Conservation (phyloP, 2,329 filamentous ascomycete species). For the Lachnellula cervina region DNA sequence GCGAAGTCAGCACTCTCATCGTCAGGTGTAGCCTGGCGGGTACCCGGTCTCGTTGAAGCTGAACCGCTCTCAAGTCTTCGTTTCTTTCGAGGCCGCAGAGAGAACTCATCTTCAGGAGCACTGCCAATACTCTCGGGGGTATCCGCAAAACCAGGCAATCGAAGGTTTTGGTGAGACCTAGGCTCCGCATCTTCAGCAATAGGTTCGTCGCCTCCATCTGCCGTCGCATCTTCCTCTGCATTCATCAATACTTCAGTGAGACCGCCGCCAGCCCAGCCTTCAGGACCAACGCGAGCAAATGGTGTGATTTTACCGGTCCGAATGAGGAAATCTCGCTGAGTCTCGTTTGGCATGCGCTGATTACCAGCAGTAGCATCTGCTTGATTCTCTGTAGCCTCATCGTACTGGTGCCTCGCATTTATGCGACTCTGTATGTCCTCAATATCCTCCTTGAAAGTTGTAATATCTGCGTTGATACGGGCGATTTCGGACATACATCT, state of each 20-base stretch:
- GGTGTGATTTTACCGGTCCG: slow-evolving; percentile 97
- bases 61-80: slow-evolving; percentile 37
- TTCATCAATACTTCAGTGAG: slow-evolving; percentile 75
- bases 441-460: slow-evolving; percentile 64
- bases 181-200: slow-evolving; percentile 41
- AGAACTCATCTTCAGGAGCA: slow-evolving; percentile 48
- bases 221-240: slow-evolving; percentile 64
- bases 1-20: slow-evolving; percentile 34
- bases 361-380: slow-evolving; percentile 45
- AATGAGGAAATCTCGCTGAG: slow-evolving; percentile 82
- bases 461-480: slow-evolving; percentile 24
- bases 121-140: slow-evolving; percentile 35
- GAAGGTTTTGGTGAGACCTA: slow-evolving; percentile 66
- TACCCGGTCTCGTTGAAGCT: slow-evolving; percentile 17
- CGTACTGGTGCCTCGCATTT: slow-evolving; percentile 60
- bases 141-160: slow-evolving; percentile 67
- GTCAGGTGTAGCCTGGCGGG: slow-evolving; percentile 26
- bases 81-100: slow-evolving; percentile 55
- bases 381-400: slow-evolving; percentile 40
- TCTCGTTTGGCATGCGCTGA: slow-evolving; percentile 70
- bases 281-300: slow-evolving; percentile 51
- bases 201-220: slow-evolving; percentile 35
- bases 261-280: slow-evolving; percentile 38
- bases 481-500: slow-evolving; percentile 37
- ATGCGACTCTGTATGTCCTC: slow-evolving; percentile 78